Evolutionary conservation across 2,329 filamentous ascomycete genomes (phyloP).

Genomic region (Thermomyces lanuginosus): DNA sequence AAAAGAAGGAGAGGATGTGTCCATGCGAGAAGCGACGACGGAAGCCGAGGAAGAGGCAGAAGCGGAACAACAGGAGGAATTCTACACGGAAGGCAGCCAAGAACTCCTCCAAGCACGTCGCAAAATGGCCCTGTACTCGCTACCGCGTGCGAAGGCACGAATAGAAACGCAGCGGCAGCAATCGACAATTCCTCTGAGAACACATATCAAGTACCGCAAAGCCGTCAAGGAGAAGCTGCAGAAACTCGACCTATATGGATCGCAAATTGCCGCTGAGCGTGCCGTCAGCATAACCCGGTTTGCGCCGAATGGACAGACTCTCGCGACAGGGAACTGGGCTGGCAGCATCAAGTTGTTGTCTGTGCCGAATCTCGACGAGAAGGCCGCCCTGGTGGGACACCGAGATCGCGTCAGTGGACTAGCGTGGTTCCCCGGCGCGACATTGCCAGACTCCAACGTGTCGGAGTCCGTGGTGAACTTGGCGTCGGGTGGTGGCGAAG

Average conservation of each 20-base stretch:
- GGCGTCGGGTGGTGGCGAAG: constrained; percentile 79
- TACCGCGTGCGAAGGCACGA: constrained; percentile 65
- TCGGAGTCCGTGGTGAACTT: constrained; percentile 64
- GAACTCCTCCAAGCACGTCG: constrained; percentile 60
- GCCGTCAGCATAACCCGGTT: constrained; percentile 86
- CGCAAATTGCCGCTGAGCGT: constrained; percentile 79
- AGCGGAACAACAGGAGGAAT: constrained; percentile 74
- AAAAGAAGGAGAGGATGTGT: constrained; percentile 32
- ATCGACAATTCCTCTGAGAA: constrained; percentile 65
- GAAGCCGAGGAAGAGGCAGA: constrained; percentile 39
- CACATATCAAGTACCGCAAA: constrained; percentile 85
- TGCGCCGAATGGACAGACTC: constrained; percentile 63
- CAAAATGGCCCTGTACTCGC: constrained; percentile 65
- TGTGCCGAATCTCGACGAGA: constrained; percentile 67
- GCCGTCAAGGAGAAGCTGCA: constrained; percentile 67
- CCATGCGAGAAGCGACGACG: constrained; percentile 37
- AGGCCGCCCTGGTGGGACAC: constrained; percentile 62
- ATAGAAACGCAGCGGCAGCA: constrained; percentile 65
- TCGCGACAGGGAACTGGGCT: constrained; percentile 86
- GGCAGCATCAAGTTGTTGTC: constrained; percentile 75
- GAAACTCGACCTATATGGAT: constrained; percentile 79
- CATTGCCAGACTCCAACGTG: constrained; percentile 52
- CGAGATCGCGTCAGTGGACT: constrained; percentile 79
- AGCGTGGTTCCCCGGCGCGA: constrained; percentile 75
- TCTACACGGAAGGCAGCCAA: constrained; percentile 71